Percentiles rank a stretch among this genome's conserved stretches.
Conservation (phyloP, 345 rosid species). For the Conringia planisiliqua region DNA sequence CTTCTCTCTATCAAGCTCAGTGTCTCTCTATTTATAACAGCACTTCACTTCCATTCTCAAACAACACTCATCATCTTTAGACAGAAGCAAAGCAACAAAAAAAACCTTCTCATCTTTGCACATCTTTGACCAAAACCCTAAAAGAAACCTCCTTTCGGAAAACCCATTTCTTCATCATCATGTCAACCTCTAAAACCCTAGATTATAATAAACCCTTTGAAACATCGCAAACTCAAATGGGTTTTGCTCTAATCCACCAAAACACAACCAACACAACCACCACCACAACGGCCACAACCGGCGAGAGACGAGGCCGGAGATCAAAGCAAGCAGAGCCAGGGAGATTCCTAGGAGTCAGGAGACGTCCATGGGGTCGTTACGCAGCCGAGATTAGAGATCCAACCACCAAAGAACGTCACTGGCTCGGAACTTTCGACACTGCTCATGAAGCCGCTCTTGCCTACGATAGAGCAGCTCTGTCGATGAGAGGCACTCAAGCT, state of each 20-base stretch:
- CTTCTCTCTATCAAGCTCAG: slow-evolving; percentile 9
- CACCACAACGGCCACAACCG: slow-evolving; percentile 17
- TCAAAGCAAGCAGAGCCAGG: slow-evolving; percentile 88
- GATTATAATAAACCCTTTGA: slow-evolving; percentile 27
- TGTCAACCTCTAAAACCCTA: slow-evolving; percentile 37
- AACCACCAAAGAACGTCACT: slow-evolving; percentile 92
- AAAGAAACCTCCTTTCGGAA: slow-evolving; percentile 1
- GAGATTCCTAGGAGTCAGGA: slow-evolving; percentile 81
- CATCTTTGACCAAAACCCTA: slow-evolving; percentile 21
- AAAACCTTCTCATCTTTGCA: background rate
- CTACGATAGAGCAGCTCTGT: slow-evolving; percentile 93
- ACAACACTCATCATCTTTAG: slow-evolving; percentile 29
- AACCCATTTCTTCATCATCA: slow-evolving; percentile 11
- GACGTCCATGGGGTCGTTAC: slow-evolving; percentile 96
- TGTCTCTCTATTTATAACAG: slow-evolving; percentile 38
- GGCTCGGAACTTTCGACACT: slow-evolving; percentile 97
- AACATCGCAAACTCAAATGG: slow-evolving; percentile 38
- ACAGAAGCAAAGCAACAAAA: background rate
- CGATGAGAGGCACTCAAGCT: slow-evolving; percentile 93
- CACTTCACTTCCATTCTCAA: slow-evolving; percentile 29
- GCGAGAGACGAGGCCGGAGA: slow-evolving; percentile 71
- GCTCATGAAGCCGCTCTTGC: slow-evolving; percentile 98
- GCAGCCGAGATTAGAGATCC: slow-evolving; percentile 98
- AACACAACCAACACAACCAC: slow-evolving; percentile 40
- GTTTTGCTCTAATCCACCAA: slow-evolving; percentile 52